These are phyloP conservation scores for Cutaneotrichosporon sp. DNA, from an alignment of 1,284 basidiomycete species.

Conservation along the genomic window DNA sequence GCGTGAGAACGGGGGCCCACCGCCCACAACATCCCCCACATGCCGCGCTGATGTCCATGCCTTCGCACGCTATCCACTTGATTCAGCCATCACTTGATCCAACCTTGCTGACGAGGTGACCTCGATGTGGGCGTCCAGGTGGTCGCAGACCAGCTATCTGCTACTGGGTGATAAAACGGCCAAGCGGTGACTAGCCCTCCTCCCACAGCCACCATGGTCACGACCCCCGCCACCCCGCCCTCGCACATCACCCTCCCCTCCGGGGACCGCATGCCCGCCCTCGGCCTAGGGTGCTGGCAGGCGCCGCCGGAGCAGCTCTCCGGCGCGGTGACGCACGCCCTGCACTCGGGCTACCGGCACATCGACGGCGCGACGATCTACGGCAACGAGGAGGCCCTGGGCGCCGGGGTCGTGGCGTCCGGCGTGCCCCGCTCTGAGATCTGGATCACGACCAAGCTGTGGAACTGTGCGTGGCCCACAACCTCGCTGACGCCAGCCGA, in stretches of 20 bases:
- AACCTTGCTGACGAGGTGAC: too few relatives aligned
- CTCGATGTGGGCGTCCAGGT: too few relatives aligned
- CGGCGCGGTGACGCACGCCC: constrained; percentile 30
- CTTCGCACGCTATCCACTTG: too few relatives aligned
- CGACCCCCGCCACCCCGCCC: not conserved
- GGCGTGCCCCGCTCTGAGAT: constrained; percentile 76
- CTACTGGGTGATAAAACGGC: not conserved
- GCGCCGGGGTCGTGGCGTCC: constrained; percentile 66
- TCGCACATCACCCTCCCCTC: constrained; percentile 15
- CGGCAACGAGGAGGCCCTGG: constrained; percentile 71
- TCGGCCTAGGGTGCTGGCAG: constrained; percentile 24
- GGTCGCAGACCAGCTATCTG: too few relatives aligned
- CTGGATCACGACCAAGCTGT: constrained; percentile 72
- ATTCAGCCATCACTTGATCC: too few relatives aligned
- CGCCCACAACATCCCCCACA: too few relatives aligned
- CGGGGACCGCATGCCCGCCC: constrained; percentile 18
- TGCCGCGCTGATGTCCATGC: too few relatives aligned
- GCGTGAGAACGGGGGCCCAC: too few relatives aligned
- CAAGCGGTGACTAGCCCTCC: not conserved
- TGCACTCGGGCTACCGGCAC: constrained; percentile 60
- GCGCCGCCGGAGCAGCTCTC: constrained; percentile 21
- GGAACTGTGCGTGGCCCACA: constrained; percentile 15
- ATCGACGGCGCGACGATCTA: constrained; percentile 75
- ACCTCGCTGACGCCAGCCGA: constrained; percentile 13
- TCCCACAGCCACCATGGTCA: not conserved